phyloP scores from a whole-genome alignment of 352 stramenopile genomes.

The Globisporangium solare region DNA sequence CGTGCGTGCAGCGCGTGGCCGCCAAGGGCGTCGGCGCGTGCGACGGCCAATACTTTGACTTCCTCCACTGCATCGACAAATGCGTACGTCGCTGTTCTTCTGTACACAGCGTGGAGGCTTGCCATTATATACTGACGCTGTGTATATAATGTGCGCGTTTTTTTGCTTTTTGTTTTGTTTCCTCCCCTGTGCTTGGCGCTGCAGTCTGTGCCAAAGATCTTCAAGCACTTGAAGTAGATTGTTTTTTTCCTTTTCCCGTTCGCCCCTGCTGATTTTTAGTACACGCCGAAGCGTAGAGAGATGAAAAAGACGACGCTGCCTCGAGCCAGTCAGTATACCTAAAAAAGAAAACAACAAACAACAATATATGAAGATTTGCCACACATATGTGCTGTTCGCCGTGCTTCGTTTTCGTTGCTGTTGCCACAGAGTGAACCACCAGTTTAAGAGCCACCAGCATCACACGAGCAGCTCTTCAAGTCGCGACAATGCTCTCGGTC shows the following conservation, averaged over 20 bases:
- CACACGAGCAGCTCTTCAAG: no score
- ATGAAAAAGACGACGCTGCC: neutral
- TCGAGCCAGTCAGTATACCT: neutral
- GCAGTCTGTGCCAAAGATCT: slow-evolving; percentile 90
- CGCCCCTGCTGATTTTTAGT: neutral
- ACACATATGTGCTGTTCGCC: slow-evolving; percentile 2
- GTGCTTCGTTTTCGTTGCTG: no score
- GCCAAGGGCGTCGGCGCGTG: slow-evolving; percentile 90
- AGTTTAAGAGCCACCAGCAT: no score
- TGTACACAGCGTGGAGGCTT: neutral
- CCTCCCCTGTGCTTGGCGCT: slow-evolving; percentile 11
- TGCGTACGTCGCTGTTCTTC: slow-evolving; percentile 62
- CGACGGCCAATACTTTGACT: slow-evolving; percentile 95
- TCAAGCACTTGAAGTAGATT: slow-evolving; percentile 92
- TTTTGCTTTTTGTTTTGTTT: neutral
- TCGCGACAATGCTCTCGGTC: no score
- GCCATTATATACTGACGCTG: no score
- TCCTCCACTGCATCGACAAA: slow-evolving; percentile 94
- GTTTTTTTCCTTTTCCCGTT: neutral
- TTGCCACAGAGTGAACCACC: no score
- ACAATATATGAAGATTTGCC: slow-evolving; percentile 14
- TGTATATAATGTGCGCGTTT: no score
- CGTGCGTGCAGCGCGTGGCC: slow-evolving; percentile 88
- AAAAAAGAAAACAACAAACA: slow-evolving; percentile 3
- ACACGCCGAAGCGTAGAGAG: slow-evolving; percentile 6